Conservation (phyloP, 345 rosid genomes). For the Carallia pectinifolia region DNA sequence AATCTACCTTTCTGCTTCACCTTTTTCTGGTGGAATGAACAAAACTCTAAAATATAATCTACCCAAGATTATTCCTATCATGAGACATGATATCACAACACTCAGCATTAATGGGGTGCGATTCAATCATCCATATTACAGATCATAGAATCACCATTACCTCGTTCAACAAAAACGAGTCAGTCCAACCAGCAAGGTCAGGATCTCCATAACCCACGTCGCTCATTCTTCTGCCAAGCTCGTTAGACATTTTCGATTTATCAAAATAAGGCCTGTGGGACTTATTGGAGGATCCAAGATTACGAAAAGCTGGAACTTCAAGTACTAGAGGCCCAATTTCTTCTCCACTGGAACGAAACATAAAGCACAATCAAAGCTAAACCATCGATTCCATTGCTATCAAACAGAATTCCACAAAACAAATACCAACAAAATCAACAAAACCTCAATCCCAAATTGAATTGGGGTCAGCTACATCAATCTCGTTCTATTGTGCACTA, state of each 20-base stretch:
- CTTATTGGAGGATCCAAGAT: constrained; percentile 22
- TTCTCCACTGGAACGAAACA: constrained; percentile 56
- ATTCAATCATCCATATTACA: background rate
- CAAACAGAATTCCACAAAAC: background rate
- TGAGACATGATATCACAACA: background rate
- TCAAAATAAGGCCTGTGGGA: constrained; percentile 35
- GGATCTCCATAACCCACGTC: constrained; percentile 27
- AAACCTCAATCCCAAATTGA: no score
- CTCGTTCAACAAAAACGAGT: constrained; percentile 61
- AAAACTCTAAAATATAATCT: no score
- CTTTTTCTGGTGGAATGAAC: no score
- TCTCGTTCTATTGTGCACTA: no score
- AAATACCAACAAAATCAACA: background rate
- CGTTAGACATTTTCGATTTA: constrained; percentile 23
- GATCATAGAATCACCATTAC: constrained; percentile 25
- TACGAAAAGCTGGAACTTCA: constrained; percentile 40
- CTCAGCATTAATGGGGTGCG: background rate
- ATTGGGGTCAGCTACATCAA: no score
- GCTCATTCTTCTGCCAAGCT: constrained; percentile 17
- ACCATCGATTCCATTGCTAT: background rate
- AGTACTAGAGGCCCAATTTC: constrained; percentile 58
- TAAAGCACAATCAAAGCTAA: background rate
- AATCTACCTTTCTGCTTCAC: no score
- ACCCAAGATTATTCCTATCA: no score
- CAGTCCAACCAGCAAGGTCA: constrained; percentile 45